These are phyloP conservation scores for Phytophthora constricta DNA, from an alignment of 352 stramenopile genomes.

Conservation along the genomic window DNA sequence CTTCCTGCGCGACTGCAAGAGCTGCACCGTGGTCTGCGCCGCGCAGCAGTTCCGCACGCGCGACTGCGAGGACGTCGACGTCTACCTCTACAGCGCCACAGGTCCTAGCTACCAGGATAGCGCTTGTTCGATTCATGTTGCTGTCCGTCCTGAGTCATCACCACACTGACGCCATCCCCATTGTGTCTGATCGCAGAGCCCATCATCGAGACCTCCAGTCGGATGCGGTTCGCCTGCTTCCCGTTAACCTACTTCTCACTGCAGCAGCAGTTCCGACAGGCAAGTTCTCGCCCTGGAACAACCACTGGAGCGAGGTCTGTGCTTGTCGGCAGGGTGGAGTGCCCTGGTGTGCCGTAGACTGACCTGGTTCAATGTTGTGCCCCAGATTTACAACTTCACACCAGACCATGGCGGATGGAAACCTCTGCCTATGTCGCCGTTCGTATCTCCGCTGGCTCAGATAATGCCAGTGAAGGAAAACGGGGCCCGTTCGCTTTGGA, in stretches of 20 bases:
- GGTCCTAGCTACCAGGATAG: too few species aligned
- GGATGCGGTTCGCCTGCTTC: slow-evolving; percentile 71
- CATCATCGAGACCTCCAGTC: slow-evolving; percentile 71
- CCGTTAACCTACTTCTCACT: slow-evolving; percentile 73
- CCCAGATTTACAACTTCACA: slow-evolving; percentile 78
- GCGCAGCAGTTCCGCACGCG: slow-evolving; percentile 79
- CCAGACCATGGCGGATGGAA: slow-evolving; percentile 63
- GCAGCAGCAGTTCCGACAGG: slow-evolving; percentile 66
- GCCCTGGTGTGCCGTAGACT: neutral
- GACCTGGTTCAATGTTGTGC: neutral
- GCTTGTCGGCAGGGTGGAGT: neutral
- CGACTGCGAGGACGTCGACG: slow-evolving; percentile 66
- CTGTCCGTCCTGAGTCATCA: too few species aligned
- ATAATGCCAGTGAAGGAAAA: slow-evolving; percentile 34
- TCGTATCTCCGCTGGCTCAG: slow-evolving; percentile 45
- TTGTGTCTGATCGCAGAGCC: slow-evolving; percentile 55
- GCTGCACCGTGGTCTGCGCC: slow-evolving; percentile 67
- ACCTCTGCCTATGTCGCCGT: slow-evolving; percentile 29
- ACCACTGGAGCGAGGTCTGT: slow-evolving; percentile 80
- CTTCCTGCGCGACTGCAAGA: slow-evolving; percentile 73
- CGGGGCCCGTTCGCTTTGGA: slow-evolving; percentile 50
- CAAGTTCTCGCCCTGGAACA: slow-evolving; percentile 84
- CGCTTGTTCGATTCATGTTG: too few species aligned
- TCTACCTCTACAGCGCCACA: slow-evolving; percentile 73
- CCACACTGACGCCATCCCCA: neutral